Evolutionary conservation across 73 alveolate species (phyloP).

Genomic region (Urostyla sp.): DNA sequence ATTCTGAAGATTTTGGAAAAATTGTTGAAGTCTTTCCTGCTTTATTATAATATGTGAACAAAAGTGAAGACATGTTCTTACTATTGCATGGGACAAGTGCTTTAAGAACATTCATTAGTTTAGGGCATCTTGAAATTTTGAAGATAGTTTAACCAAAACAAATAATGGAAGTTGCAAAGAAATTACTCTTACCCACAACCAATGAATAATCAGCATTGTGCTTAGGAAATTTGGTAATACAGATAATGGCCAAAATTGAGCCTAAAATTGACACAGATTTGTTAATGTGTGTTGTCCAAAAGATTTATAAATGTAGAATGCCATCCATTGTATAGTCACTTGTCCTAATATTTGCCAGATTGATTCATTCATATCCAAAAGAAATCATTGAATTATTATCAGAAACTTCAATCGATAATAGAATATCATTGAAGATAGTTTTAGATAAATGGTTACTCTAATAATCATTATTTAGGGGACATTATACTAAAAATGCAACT

Average conservation of each 20-base stretch:
- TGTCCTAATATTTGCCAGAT: conserved; percentile 93
- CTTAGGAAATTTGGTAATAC: conserved; percentile 87
- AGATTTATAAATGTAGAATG: conserved; percentile 94
- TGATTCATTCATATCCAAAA: conserved; percentile 89
- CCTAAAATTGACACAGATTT: conserved; percentile 87
- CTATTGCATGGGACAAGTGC: conserved; percentile 77
- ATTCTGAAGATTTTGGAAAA: conserved; percentile 8
- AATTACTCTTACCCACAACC: conserved; percentile 75
- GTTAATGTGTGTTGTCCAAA: conserved; percentile 81
- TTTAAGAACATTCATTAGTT: conserved; percentile 79
- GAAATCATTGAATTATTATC: conserved; percentile 91
- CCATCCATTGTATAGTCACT: conserved; percentile 96
- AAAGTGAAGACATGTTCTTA: conserved; percentile 68
- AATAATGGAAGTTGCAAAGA: conserved; percentile 79
- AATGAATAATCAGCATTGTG: conserved; percentile 85
- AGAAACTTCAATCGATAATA: conserved; percentile 89
- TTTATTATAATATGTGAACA: conserved; percentile 52
- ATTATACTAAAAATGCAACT: conserved; percentile 93
- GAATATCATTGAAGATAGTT: conserved; percentile 92
- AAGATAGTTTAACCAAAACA: conserved; percentile 60
- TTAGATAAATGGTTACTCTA: conserved; percentile 98
- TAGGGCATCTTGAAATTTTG: conserved; percentile 76
- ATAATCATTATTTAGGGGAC: conserved; percentile 96
- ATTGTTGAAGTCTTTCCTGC: conserved; percentile 60
- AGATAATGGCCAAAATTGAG: conserved; percentile 77